Evolutionary conservation across 176 grass and related monocot species (phyloP).

Genomic region (Cenchrus fungigraminus): DNA sequence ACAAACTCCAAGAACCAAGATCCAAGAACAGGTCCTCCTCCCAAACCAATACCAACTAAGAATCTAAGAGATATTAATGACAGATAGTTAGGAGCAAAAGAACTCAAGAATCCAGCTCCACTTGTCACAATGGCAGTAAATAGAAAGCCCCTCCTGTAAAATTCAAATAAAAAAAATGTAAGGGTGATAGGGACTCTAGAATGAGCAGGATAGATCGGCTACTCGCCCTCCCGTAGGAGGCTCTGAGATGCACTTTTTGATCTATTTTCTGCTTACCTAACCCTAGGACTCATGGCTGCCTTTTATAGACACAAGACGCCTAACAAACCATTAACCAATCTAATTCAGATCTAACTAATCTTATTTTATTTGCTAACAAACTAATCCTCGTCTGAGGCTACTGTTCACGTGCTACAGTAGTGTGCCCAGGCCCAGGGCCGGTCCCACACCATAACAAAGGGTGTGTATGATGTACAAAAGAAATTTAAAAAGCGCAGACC

Average conservation of each 20-base stretch:
- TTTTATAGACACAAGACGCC: too few relatives aligned
- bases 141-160: slow-evolving; percentile 88
- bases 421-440: too few relatives aligned
- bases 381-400: too few relatives aligned
- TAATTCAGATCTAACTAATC: too few relatives aligned
- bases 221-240: too few relatives aligned
- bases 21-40: slow-evolving; percentile 88
- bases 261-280: too few relatives aligned
- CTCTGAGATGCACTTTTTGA: too few relatives aligned
- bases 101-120: slow-evolving; percentile 73
- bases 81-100: slow-evolving; percentile 86
- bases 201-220: too few relatives aligned
- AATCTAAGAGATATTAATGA: slow-evolving; percentile 74
- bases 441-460: neutral
- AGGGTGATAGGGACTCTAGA: neutral
- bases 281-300: too few relatives aligned
- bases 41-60: slow-evolving; percentile 90
- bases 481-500: neutral
- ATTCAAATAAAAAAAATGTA: slow-evolving; percentile 31
- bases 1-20: slow-evolving; percentile 99
- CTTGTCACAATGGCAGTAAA: slow-evolving; percentile 94
- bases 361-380: too few relatives aligned
- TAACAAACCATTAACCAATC: too few relatives aligned
- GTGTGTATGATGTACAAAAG: slow-evolving; percentile 20
- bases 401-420: too few relatives aligned